Evolutionary conservation across 169 alveolate species (phyloP).

Genomic region (Plasmodium billcollinsi): DNA sequence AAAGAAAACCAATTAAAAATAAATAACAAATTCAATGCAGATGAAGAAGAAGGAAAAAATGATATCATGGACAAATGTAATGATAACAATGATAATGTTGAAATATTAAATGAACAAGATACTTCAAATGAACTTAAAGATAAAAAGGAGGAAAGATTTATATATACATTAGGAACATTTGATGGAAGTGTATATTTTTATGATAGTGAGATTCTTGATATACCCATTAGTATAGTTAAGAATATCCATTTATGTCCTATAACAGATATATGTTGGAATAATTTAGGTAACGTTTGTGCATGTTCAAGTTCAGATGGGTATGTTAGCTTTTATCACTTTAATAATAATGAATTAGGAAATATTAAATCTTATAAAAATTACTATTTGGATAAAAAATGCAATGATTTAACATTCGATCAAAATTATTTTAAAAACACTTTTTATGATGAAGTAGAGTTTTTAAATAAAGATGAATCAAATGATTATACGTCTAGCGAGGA

Average conservation of each 20-base stretch:
- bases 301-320: slow-evolving; percentile 95
- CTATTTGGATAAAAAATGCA: slow-evolving; percentile 67
- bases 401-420: slow-evolving; percentile 68
- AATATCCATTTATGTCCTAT: slow-evolving; percentile 94
- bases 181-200: slow-evolving; percentile 91
- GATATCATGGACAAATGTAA: neutral
- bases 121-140: slow-evolving; percentile 80
- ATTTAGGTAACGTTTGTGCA: slow-evolving; percentile 92
- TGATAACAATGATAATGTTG: slow-evolving; percentile 14
- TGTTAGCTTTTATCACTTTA: slow-evolving; percentile 89
- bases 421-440: slow-evolving; percentile 66
- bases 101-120: slow-evolving; percentile 63
- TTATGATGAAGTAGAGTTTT: slow-evolving; percentile 65
- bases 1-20: slow-evolving; percentile 27
- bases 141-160: slow-evolving; percentile 84
- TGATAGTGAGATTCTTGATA: slow-evolving; percentile 88
- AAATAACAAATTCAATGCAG: slow-evolving; percentile 21
- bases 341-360: slow-evolving; percentile 90
- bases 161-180: slow-evolving; percentile 90
- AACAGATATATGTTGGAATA: slow-evolving; percentile 95
- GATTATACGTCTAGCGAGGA: slow-evolving; percentile 77
- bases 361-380: slow-evolving; percentile 72
- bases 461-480: slow-evolving; percentile 50
- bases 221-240: slow-evolving; percentile 93
- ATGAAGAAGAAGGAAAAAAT: slow-evolving; percentile 40